A percentile compares a stretch with the other conserved stretches of the same genome.
Conservation (phyloP, 2,329 filamentous ascomycete genomes). For the Aspergillus melleus region DNA sequence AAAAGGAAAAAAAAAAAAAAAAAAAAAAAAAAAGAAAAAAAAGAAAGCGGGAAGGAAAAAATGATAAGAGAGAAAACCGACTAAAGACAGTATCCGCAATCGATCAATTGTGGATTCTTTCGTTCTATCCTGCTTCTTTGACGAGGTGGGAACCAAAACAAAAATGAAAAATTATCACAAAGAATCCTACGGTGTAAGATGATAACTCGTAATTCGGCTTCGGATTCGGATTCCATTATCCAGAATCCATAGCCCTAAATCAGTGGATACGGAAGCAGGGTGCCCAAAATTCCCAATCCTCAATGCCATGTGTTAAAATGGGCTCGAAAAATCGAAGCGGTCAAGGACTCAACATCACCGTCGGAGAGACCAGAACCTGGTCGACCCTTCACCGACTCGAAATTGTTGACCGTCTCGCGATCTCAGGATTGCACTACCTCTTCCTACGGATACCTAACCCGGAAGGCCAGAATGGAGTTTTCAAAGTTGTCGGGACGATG, state of each 20-base stretch:
- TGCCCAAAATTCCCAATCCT: constrained; percentile 5
- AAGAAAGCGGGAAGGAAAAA: background rate
- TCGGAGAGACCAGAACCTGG: background rate
- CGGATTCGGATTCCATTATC: background rate
- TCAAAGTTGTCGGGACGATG: constrained; percentile 13
- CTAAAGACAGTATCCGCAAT: background rate
- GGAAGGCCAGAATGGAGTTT: background rate
- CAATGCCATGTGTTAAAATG: constrained; percentile 11
- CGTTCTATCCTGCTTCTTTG: background rate
- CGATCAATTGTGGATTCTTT: background rate
- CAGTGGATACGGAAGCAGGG: background rate
- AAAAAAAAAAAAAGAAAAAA: background rate
- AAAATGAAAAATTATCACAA: too few relatives aligned
- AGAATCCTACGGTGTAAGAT: background rate
- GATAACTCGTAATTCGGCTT: background rate
- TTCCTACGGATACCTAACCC: constrained; percentile 3
- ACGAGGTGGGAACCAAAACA: background rate
- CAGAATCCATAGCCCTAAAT: background rate
- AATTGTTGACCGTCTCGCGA: background rate
- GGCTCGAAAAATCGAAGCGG: constrained; percentile 6
- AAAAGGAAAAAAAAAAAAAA: constrained; percentile 2
- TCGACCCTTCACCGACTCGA: constrained; percentile 11
- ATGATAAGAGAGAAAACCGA: background rate
- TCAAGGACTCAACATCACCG: constrained; percentile 2
- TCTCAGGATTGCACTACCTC: background rate